These are phyloP conservation scores for Seiridium cupressi DNA, from an alignment of 2,329 filamentous ascomycete genomes.

Conservation along the genomic window DNA sequence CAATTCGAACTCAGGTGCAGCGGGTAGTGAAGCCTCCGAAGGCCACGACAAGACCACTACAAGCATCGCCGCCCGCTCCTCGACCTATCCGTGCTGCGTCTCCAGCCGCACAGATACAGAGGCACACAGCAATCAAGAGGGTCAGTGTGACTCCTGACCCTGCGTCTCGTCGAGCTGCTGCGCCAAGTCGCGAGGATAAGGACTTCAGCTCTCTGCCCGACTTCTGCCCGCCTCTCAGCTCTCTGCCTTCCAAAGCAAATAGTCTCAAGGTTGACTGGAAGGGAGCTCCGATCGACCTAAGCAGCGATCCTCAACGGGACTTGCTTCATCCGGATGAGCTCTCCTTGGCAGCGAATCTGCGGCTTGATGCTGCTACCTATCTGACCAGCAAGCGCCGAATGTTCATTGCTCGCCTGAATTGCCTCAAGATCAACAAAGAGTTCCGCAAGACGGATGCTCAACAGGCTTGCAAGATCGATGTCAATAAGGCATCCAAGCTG, in stretches of 20 bases:
- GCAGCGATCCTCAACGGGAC: conserved; percentile 65
- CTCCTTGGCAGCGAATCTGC: conserved; percentile 71
- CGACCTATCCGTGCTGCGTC: conserved; percentile 27
- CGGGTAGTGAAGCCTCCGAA: conserved; percentile 27
- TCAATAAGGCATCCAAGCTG: conserved; percentile 93
- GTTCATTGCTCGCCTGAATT: conserved; percentile 73
- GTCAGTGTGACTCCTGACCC: conserved; percentile 49
- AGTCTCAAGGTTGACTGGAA: conserved; percentile 86
- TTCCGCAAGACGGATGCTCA: conserved; percentile 96
- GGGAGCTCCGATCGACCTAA: conserved; percentile 74
- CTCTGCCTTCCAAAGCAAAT: conserved; percentile 65
- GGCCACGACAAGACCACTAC: conserved; percentile 11
- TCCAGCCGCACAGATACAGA: conserved; percentile 14
- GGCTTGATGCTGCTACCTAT: conserved; percentile 84
- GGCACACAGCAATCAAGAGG: conserved; percentile 24
- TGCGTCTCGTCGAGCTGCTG: conserved; percentile 46
- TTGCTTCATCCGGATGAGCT: conserved; percentile 79
- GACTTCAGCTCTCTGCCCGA: conserved; percentile 73
- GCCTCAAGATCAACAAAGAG: conserved; percentile 68
- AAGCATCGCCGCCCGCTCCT: conserved; percentile 27
- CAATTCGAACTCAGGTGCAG: conserved; percentile 26
- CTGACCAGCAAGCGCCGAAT: conserved; percentile 91
- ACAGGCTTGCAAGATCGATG: conserved; percentile 96
- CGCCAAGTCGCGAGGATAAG: conserved; percentile 76
- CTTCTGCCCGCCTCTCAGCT: conserved; percentile 67